Conservation (phyloP, 129 eudicot genomes). For the Solidago caesia region DNA sequence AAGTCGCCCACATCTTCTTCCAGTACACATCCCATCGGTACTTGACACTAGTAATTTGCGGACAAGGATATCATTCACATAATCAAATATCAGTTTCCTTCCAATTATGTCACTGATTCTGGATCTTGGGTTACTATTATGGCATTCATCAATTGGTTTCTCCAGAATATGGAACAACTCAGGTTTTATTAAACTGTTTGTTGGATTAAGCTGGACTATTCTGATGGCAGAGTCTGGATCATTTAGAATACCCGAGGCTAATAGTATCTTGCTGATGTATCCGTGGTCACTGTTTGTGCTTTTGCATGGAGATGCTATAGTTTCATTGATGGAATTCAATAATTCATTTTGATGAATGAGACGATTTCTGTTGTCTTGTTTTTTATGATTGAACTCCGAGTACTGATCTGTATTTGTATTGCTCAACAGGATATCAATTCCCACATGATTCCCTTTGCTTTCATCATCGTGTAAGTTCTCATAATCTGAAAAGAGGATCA, state of each 20-base stretch:
- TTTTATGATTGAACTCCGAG: constrained; percentile 23
- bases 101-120: constrained; percentile 39
- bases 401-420: constrained; percentile 28
- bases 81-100: constrained; percentile 67
- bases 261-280: constrained; percentile 58
- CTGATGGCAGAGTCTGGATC: constrained; percentile 39
- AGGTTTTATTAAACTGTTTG: constrained; percentile 54
- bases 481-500: constrained; percentile 37
- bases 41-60: constrained; percentile 38
- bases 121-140: constrained; percentile 16
- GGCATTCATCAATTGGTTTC: constrained; percentile 35
- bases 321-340: constrained; percentile 25
- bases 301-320: constrained; percentile 26
- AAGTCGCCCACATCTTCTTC: constrained; percentile 18
- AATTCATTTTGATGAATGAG: constrained; percentile 35
- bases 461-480: constrained; percentile 38
- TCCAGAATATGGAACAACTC: constrained; percentile 65
- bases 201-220: constrained; percentile 43
- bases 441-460: constrained; percentile 40
- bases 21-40: constrained; percentile 28
- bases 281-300: constrained; percentile 41
- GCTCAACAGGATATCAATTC: constrained; percentile 24
- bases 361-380: constrained; percentile 33
- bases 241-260: constrained; percentile 56
- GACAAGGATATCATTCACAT: constrained; percentile 66